These are phyloP conservation scores for Xylariaceae sp. DNA, from an alignment of 2,329 filamentous ascomycete genomes.

Conservation along the genomic window DNA sequence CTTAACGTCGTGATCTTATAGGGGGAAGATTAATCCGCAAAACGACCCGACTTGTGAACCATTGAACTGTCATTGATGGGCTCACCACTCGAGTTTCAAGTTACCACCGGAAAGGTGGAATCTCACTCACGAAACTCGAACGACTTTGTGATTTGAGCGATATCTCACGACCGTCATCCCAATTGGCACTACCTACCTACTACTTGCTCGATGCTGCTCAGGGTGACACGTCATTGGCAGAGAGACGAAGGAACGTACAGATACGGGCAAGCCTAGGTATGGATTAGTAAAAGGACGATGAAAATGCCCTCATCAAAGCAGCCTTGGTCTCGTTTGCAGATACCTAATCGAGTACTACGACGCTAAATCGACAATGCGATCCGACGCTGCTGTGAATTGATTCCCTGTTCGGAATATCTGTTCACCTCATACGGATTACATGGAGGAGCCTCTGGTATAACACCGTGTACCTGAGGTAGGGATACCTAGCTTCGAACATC, in stretches of 20 bases:
- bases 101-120: background rate
- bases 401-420: no score
- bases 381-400: background rate
- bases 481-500: no score
- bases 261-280: conserved; percentile 1
- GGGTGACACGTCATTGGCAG: conserved; percentile 1
- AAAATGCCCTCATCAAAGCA: background rate
- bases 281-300: background rate
- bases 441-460: no score
- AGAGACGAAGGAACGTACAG: background rate
- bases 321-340: conserved; percentile 9
- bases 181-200: background rate
- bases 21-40: background rate
- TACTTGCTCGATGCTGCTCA: background rate
- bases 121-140: background rate
- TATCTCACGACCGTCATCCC: background rate
- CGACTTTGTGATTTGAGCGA: background rate
- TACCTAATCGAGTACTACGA: background rate
- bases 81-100: background rate
- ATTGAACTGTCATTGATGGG: background rate
- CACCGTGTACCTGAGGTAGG: background rate
- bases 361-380: background rate
- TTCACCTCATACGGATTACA: no score
- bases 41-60: background rate
- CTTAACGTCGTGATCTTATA: conserved; percentile 8